phyloP scores from a whole-genome alignment of 441 rosid species.

The Lepidium campestre region DNA sequence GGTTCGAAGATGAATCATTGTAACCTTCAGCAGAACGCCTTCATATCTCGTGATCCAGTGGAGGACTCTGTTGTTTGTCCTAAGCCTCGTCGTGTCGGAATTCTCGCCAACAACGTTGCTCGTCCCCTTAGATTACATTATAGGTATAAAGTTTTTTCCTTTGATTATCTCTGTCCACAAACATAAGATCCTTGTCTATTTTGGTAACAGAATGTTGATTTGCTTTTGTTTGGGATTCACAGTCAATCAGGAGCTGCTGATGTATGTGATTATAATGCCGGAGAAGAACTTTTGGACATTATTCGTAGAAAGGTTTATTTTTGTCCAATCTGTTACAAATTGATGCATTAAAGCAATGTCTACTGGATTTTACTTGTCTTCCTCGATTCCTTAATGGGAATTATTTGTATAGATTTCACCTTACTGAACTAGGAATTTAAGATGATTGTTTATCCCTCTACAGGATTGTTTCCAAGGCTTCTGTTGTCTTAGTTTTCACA shows the following conservation, averaged over 20 bases:
- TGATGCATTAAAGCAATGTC: not conserved
- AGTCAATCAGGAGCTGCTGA: conserved; percentile 30
- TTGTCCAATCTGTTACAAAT: not conserved
- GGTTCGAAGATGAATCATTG: conserved; percentile 27
- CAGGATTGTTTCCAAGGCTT: not conserved
- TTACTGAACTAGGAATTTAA: not conserved
- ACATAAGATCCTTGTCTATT: not conserved
- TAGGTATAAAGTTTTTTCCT: conserved; percentile 21
- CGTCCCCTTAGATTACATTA: conserved; percentile 20
- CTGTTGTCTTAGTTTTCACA: not conserved
- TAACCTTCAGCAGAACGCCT: conserved; percentile 27
- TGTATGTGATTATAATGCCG: conserved; percentile 28
- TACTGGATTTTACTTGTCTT: not conserved
- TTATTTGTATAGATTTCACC: not conserved
- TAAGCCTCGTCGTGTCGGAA: conserved; percentile 34
- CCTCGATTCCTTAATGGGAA: not conserved
- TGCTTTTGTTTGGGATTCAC: not conserved
- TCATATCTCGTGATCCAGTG: not conserved
- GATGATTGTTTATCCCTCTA: not conserved
- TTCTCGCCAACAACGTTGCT: not conserved
- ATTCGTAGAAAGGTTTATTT: conserved; percentile 29
- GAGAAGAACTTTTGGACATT: conserved; percentile 34
- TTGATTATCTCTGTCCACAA: not conserved
- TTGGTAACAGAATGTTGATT: not conserved
- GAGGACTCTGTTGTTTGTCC: conserved; percentile 31